Evolutionary conservation across 2,329 filamentous ascomycete species (phyloP), one percentile per base, ranked within the genome.

Genomic region (Beauveria pseudobassiana): DNA sequence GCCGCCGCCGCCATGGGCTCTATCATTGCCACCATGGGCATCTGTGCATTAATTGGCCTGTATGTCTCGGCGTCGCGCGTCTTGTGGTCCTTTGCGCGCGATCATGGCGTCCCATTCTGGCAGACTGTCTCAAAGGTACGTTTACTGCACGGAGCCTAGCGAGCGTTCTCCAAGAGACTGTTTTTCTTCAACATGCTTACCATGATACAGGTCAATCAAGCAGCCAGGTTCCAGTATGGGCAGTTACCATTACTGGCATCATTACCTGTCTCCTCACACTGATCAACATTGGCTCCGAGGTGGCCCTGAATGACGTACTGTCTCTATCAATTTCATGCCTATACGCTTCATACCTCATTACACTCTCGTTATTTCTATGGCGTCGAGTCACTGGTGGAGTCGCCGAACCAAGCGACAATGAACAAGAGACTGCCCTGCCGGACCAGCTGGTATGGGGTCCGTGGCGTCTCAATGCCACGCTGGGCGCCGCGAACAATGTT

Each of bases 41-140:
- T 77, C 1, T 80, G 76, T 28, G 78, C 78, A 45, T 80, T 77
- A 8, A 79, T 83, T 24, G 80, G 79, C 1, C 80, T 82, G 62
- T 77, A 86, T 0, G 82, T 80, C 1, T 82, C 85, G 0, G 82
- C 83, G 0, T 85, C 83, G 1, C 78, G 83, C 16, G 78, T 84
- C 59, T 77, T 82, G 14, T 85, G 80, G 80, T 80, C 82, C 0
- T 85, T 85, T 65, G 67, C 72, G 1, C 69, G 72, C 3, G 72
- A 74, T 10, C 70, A 68, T 0, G 72, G 70, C 5, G 64, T 74
- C 30, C 72, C 72, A 7, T 69, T 69, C 24, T 73, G 71, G 70
- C 30, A 18, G 14, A 59, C 46, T 20, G 46, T 59, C 10, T 51
- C 56, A 22, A 30, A 59, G 24, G 56, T 59, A 30, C 10, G 55